Percentiles rank a stretch among this genome's conserved stretches.
Conservation (phyloP, 2,329 filamentous ascomycete genomes). For the Fusarium goolgardi region DNA sequence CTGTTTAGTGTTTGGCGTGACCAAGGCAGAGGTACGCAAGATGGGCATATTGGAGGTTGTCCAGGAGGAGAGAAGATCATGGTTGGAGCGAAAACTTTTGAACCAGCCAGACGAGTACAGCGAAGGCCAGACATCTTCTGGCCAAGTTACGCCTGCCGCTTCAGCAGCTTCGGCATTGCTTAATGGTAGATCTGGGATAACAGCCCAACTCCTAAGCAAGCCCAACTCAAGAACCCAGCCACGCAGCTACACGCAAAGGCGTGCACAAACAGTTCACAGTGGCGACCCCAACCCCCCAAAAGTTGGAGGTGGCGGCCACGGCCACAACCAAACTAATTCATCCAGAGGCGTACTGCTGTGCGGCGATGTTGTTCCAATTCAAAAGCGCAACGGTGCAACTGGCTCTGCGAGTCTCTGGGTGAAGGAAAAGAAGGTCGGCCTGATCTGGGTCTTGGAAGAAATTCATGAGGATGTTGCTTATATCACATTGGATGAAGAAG, state of each 20-base stretch:
- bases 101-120: conserved; percentile 57
- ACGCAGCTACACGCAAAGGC: conserved; percentile 65
- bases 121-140: conserved; percentile 49
- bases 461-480: conserved; percentile 93
- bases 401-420: conserved; percentile 98
- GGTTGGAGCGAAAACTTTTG: conserved; percentile 87
- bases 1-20: conserved; percentile 98
- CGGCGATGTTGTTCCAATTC: conserved; percentile 97
- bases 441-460: conserved; percentile 98
- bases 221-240: conserved; percentile 69
- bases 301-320: conserved; percentile 64
- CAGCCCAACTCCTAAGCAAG: conserved; percentile 88
- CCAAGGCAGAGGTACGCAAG: conserved; percentile 92
- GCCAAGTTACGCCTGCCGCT: conserved; percentile 52
- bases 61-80: conserved; percentile 85
- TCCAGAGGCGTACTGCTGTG: conserved; percentile 92
- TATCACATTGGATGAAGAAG: conserved; percentile 81
- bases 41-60: conserved; percentile 96
- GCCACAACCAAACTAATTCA: conserved; percentile 77
- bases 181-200: conserved; percentile 80
- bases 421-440: conserved; percentile 91
- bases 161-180: conserved; percentile 67
- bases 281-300: conserved; percentile 67
- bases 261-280: conserved; percentile 73
- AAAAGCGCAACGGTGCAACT: conserved; percentile 91